A percentile compares a stretch with the other conserved stretches of the same genome.
These are phyloP conservation scores for Austroboletus eburneus DNA, from an alignment of 768 basidiomycete species.

Conservation along the genomic window DNA sequence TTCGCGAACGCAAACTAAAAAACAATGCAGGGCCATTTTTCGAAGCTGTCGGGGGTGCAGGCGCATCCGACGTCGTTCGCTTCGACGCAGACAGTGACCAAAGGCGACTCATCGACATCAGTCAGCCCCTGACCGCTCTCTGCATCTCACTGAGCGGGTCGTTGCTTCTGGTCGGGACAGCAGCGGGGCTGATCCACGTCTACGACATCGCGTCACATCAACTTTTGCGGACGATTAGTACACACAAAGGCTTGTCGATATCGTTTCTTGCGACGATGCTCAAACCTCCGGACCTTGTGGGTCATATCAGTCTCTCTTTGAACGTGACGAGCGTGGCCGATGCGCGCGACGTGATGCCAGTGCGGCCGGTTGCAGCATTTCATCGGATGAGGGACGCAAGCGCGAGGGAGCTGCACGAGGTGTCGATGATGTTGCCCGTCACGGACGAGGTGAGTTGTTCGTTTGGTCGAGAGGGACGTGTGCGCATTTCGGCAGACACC, in stretches of 20 bases:
- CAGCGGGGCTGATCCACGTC: conserved; percentile 65
- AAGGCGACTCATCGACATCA: conserved; percentile 65
- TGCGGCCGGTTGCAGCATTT: conserved; percentile 63
- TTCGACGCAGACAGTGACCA: conserved; percentile 51
- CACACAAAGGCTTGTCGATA: conserved; percentile 65
- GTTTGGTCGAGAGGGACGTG: background rate
- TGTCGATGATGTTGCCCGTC: conserved; percentile 55
- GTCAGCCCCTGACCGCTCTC: conserved; percentile 67
- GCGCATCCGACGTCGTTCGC: conserved; percentile 64
- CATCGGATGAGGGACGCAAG: conserved; percentile 69
- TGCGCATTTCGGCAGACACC: conserved; percentile 11
- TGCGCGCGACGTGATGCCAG: conserved; percentile 57
- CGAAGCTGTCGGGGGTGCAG: conserved; percentile 75
- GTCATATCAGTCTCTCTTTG: conserved; percentile 62
- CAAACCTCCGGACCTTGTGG: conserved; percentile 83
- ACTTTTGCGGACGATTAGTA: conserved; percentile 72
- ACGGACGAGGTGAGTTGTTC: conserved; percentile 37
- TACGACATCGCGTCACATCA: conserved; percentile 93
- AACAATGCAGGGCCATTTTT: conserved; percentile 42
- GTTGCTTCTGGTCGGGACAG: conserved; percentile 78
- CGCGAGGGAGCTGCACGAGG: conserved; percentile 65
- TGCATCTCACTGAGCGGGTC: conserved; percentile 75
- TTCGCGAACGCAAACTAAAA: conserved; percentile 56
- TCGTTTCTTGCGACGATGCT: conserved; percentile 74
- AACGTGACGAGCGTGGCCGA: conserved; percentile 32